phyloP scores from a whole-genome alignment of 306 rosid species.

The Ceratonia siliqua region DNA sequence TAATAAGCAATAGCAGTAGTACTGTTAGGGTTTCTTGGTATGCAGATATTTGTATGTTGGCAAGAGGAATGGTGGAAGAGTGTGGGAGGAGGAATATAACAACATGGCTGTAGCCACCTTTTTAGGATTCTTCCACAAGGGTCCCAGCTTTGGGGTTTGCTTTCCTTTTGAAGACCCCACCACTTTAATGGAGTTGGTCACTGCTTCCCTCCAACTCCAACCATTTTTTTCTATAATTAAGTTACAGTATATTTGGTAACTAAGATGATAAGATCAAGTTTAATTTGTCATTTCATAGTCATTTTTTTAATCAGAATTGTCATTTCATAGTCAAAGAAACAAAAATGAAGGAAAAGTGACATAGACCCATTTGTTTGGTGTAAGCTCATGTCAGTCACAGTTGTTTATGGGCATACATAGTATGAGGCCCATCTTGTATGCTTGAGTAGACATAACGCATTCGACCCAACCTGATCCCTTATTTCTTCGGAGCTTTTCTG shows the following conservation, averaged over 20 bases:
- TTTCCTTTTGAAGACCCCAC: slow-evolving; percentile 28
- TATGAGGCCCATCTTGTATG: too few species aligned
- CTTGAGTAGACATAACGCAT: too few species aligned
- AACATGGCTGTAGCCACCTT: slow-evolving; percentile 62
- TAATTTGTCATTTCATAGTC: not conserved
- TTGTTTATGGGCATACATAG: too few species aligned
- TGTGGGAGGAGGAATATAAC: slow-evolving; percentile 67
- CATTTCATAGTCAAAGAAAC: too few species aligned
- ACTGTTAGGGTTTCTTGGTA: slow-evolving; percentile 23
- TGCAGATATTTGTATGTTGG: slow-evolving; percentile 70
- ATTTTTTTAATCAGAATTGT: too few species aligned
- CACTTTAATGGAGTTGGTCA: slow-evolving; percentile 17
- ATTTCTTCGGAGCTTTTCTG: too few species aligned
- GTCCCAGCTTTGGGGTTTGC: slow-evolving; percentile 26
- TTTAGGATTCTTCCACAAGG: slow-evolving; percentile 63
- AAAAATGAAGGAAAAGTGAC: too few species aligned
- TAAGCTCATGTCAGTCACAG: too few species aligned
- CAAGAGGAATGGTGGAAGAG: slow-evolving; percentile 49
- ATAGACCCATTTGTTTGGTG: too few species aligned
- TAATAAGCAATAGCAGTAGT: not conserved
- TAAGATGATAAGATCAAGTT: not conserved
- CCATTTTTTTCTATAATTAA: not conserved
- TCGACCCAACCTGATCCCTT: too few species aligned
- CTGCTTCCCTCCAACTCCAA: slow-evolving; percentile 16
- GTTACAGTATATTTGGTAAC: not conserved